phyloP scores from a whole-genome alignment of 2,329 filamentous ascomycete species.

The Aureobasidium sp. region DNA sequence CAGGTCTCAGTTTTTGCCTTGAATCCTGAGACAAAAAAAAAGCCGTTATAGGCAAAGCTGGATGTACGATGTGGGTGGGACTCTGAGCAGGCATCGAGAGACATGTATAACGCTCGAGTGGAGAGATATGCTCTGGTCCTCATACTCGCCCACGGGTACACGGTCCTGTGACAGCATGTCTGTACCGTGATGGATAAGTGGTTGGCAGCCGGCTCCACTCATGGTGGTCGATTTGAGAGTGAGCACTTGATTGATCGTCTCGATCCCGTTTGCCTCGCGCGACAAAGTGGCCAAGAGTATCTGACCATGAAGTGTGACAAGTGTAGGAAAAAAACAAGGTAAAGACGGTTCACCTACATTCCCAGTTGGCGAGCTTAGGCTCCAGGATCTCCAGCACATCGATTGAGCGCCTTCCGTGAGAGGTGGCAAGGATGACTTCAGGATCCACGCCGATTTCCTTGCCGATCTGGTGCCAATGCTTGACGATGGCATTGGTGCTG shows the following conservation, averaged over 20 bases:
- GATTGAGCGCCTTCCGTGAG: conserved; percentile 83
- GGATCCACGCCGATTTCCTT: conserved; percentile 77
- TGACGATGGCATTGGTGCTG: conserved; percentile 67
- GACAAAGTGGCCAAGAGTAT: background rate
- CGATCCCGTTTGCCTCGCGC: background rate
- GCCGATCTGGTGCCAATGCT: conserved; percentile 72
- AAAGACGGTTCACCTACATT: conserved; percentile 57
- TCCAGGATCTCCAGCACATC: conserved; percentile 75
- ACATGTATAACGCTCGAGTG: conserved; percentile 11
- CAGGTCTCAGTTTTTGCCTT: background rate
- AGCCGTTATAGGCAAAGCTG: conserved; percentile 7
- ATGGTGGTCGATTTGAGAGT: conserved; percentile 4
- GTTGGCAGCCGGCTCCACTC: background rate
- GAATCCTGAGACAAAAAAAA: conserved; percentile 13
- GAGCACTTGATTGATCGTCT: conserved; percentile 8
- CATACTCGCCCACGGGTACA: background rate
- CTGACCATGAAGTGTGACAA: background rate
- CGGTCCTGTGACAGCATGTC: background rate
- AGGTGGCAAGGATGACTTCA: conserved; percentile 79
- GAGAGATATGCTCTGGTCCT: background rate
- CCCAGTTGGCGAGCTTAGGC: conserved; percentile 83
- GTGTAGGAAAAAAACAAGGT: background rate
- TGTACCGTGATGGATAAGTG: background rate
- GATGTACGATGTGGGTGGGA: background rate
- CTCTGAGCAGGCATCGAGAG: background rate